A percentile compares a stretch with the other conserved stretches of the same genome.
Conservation (phyloP, 2,329 filamentous ascomycete genomes). For the Pseudophaeomoniella oleicola region DNA sequence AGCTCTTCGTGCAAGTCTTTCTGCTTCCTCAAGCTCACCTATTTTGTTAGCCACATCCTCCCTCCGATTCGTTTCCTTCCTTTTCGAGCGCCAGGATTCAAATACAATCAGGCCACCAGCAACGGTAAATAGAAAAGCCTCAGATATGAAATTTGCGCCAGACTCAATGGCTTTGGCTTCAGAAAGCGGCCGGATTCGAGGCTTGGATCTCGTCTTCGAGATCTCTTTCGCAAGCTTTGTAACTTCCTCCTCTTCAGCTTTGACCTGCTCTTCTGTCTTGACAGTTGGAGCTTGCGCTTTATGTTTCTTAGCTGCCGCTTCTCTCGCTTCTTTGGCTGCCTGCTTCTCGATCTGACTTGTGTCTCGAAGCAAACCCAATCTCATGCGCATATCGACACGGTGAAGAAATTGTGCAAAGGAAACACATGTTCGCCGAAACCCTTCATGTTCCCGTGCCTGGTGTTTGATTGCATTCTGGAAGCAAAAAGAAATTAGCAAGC, state of each 20-base stretch:
- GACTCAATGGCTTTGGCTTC: conserved; percentile 56
- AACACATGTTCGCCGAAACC: conserved; percentile 47
- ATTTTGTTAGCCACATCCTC: conserved; percentile 48
- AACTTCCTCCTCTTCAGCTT: conserved; percentile 37
- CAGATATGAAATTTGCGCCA: conserved; percentile 54
- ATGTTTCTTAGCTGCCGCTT: conserved; percentile 39
- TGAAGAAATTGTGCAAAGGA: conserved; percentile 50
- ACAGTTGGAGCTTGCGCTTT: conserved; percentile 40
- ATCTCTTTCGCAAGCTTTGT: conserved; percentile 28
- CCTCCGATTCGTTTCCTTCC: conserved; percentile 44
- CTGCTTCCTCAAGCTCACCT: conserved; percentile 39
- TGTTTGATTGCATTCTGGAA: conserved; percentile 50
- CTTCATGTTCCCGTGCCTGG: conserved; percentile 54
- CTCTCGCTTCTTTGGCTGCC: conserved; percentile 31
- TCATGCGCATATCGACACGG: conserved; percentile 52
- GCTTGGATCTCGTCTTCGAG: conserved; percentile 30
- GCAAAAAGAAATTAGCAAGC: too few species aligned
- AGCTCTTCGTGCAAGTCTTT: conserved; percentile 23
- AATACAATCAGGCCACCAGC: conserved; percentile 48
- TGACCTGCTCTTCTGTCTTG: conserved; percentile 46
- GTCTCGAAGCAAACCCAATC: conserved; percentile 50
- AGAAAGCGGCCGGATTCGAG: conserved; percentile 47
- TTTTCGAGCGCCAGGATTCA: conserved; percentile 45
- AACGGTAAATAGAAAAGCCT: conserved; percentile 51
- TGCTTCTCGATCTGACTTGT: conserved; percentile 33